These are phyloP conservation scores for Calonectria pteridis DNA, from an alignment of 2,329 filamentous ascomycete species.

Conservation along the genomic window DNA sequence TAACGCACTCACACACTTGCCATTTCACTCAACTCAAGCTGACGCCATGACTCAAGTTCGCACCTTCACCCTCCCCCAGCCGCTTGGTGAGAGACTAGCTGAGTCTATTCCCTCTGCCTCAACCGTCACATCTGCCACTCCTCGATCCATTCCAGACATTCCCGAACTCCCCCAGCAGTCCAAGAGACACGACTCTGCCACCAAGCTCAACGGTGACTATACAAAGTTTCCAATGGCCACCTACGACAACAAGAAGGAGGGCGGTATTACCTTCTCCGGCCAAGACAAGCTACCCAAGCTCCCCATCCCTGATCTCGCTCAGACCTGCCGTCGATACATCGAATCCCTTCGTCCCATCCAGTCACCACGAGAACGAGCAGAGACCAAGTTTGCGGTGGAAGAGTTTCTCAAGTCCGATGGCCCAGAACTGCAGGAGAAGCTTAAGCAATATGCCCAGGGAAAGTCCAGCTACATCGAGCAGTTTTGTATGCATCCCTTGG, in stretches of 20 bases:
- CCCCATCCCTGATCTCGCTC: slow-evolving; percentile 89
- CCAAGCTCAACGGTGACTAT: slow-evolving; percentile 49
- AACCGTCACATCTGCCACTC: slow-evolving; percentile 49
- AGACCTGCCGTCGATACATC: slow-evolving; percentile 83
- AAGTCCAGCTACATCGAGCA: slow-evolving; percentile 98
- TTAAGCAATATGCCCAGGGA: slow-evolving; percentile 90
- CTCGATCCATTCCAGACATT: slow-evolving; percentile 56
- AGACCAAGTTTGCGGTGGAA: slow-evolving; percentile 82
- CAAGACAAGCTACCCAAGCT: slow-evolving; percentile 92
- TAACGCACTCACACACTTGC: slow-evolving; percentile 50
- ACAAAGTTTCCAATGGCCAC: slow-evolving; percentile 65
- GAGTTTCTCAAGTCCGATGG: slow-evolving; percentile 89
- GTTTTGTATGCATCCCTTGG: slow-evolving; percentile 75
- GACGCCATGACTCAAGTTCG: slow-evolving; percentile 53
- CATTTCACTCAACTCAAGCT: slow-evolving; percentile 33
- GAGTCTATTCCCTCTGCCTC: slow-evolving; percentile 42
- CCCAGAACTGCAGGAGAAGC: slow-evolving; percentile 84
- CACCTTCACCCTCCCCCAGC: slow-evolving; percentile 72
- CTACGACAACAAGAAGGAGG: slow-evolving; percentile 67
- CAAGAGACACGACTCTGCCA: slow-evolving; percentile 34
- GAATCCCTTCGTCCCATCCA: slow-evolving; percentile 86
- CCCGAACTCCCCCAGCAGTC: slow-evolving; percentile 41
- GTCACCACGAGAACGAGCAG: slow-evolving; percentile 81
- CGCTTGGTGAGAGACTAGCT: slow-evolving; percentile 78
- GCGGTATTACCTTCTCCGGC: slow-evolving; percentile 87